phyloP scores from a whole-genome alignment of 2,329 filamentous ascomycete species.

The Fusarium tupiense region DNA sequence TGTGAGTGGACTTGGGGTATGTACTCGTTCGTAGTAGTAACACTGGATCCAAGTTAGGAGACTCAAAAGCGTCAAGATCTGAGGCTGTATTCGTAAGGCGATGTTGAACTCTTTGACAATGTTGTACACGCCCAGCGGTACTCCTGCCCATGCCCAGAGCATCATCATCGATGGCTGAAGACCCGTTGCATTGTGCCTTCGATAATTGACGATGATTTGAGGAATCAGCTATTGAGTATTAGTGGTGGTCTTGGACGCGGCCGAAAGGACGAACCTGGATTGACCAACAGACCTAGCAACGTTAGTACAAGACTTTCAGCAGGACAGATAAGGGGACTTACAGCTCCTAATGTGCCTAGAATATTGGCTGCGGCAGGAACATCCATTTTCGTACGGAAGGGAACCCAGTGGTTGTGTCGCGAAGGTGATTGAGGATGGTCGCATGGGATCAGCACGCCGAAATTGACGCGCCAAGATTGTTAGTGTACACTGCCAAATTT shows the following conservation, averaged over 20 bases:
- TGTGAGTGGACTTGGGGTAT: accelerated
- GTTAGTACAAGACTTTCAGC: neutral
- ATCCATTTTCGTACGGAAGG: constrained; percentile 54
- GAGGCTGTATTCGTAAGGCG: constrained; percentile 55
- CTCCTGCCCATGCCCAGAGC: constrained; percentile 73
- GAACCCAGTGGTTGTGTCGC: accelerated
- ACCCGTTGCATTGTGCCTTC: constrained; percentile 71
- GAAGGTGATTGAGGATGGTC: neutral
- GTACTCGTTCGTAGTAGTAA: constrained; percentile 53
- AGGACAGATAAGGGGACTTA: constrained; percentile 43
- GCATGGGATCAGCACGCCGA: neutral
- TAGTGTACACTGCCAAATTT: neutral
- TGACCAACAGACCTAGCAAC: constrained; percentile 67
- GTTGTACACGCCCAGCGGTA: constrained; percentile 68
- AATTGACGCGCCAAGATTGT: constrained; percentile 12
- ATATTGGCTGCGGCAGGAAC: constrained; percentile 65
- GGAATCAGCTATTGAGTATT: constrained; percentile 64
- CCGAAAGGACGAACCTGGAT: constrained; percentile 59
- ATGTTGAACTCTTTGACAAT: constrained; percentile 55
- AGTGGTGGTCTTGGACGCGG: neutral
- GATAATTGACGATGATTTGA: constrained; percentile 75
- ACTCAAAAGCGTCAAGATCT: constrained; percentile 55
- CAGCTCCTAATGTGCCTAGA: constrained; percentile 68
- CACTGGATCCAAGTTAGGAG: constrained; percentile 57
- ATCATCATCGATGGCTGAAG: constrained; percentile 78